Conservation (phyloP, 1,284 basidiomycete genomes). For the Meira nashicola region DNA sequence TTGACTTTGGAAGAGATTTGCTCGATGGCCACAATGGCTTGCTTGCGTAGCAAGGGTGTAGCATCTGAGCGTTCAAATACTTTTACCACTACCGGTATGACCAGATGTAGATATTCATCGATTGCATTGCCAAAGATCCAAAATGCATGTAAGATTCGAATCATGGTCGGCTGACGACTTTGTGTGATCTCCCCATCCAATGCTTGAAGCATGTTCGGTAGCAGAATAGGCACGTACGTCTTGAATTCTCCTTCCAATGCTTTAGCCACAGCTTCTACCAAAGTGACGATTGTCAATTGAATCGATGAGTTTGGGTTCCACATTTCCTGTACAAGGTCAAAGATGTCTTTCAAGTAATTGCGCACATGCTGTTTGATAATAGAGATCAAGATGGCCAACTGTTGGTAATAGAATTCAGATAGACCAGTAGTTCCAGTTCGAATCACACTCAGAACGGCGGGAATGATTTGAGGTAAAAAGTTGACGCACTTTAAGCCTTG, state of each 20-base stretch:
- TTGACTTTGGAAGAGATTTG: conserved; percentile 88
- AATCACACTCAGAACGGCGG: conserved; percentile 87
- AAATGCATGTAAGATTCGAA: conserved; percentile 87
- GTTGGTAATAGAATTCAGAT: conserved; percentile 92
- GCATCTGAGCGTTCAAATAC: conserved; percentile 82
- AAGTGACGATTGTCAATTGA: conserved; percentile 84
- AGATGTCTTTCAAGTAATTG: conserved; percentile 58
- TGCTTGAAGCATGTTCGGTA: conserved; percentile 80
- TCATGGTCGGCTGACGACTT: conserved; percentile 62
- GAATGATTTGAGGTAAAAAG: conserved; percentile 93
- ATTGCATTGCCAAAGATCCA: conserved; percentile 92
- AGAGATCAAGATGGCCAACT: conserved; percentile 88
- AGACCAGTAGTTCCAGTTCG: conserved; percentile 69
- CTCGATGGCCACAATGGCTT: conserved; percentile 85
- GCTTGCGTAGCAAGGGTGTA: conserved; percentile 70
- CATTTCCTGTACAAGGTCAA: conserved; percentile 49
- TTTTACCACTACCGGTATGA: conserved; percentile 89
- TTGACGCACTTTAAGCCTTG: conserved; percentile 94
- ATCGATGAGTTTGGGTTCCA: conserved; percentile 63
- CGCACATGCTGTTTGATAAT: conserved; percentile 98
- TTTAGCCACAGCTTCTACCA: conserved; percentile 90
- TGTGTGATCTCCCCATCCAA: conserved; percentile 58
- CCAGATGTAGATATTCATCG: conserved; percentile 94
- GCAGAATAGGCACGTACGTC: conserved; percentile 85
- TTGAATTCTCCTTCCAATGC: conserved; percentile 97